These are phyloP conservation scores for Colletotrichum sp. DNA, from an alignment of 2,329 filamentous ascomycete species.

Conservation along the genomic window DNA sequence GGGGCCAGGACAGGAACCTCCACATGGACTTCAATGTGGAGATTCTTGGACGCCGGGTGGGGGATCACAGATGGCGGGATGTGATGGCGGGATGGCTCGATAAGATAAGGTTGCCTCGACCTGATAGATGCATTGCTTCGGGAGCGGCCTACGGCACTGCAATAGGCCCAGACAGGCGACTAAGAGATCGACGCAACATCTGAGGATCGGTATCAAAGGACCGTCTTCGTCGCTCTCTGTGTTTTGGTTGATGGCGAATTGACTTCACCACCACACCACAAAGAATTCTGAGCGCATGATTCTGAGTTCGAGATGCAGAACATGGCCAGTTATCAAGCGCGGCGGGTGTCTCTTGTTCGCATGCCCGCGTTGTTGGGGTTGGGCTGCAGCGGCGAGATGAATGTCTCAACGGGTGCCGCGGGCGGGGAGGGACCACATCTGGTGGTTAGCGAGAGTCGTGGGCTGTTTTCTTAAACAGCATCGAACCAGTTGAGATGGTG, in stretches of 20 bases:
- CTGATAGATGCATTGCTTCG: not conserved
- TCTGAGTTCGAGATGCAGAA: not conserved
- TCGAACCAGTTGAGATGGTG: not conserved
- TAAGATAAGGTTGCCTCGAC: not conserved
- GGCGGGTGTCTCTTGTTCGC: not conserved
- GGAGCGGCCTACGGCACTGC: not conserved
- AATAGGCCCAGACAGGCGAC: not conserved
- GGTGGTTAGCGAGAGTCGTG: not conserved
- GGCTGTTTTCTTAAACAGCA: not conserved
- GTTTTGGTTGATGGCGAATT: not conserved
- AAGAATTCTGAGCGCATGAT: not conserved
- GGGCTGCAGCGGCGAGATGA: not conserved
- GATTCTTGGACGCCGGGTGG: not conserved
- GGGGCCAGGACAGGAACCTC: too few species aligned
- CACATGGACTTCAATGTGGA: not conserved
- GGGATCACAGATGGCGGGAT: not conserved
- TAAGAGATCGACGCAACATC: not conserved
- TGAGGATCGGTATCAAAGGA: not conserved
- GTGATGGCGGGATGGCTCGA: not conserved
- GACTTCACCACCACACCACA: not conserved
- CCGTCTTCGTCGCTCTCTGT: not conserved
- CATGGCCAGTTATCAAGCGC: not conserved
- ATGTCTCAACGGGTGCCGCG: constrained; percentile 10
- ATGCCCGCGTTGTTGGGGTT: constrained; percentile 13
- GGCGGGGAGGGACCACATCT: not conserved